Conservation (phyloP, 352 stramenopile genomes). For the Phytophthora chlamydospora region DNA sequence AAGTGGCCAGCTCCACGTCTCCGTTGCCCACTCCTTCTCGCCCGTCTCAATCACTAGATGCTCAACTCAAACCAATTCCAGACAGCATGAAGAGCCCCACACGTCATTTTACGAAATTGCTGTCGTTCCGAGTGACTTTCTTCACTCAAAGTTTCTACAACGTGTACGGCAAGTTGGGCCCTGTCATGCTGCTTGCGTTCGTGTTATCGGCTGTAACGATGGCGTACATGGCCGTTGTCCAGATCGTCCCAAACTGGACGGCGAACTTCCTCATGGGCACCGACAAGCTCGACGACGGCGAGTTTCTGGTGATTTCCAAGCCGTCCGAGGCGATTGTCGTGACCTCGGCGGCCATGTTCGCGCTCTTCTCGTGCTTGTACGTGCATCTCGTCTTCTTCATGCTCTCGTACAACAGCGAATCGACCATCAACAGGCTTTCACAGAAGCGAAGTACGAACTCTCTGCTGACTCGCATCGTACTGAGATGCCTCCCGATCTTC, state of each 20-base stretch:
- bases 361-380: conserved; percentile 34
- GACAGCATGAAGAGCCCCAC: background rate
- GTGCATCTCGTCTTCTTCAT: conserved; percentile 32
- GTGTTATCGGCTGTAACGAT: conserved; percentile 26
- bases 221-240: conserved; percentile 35
- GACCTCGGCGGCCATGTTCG: conserved; percentile 32
- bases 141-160: conserved; percentile 37
- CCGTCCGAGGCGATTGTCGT: conserved; percentile 28
- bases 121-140: background rate
- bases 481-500: conserved; percentile 4
- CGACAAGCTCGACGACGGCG: conserved; percentile 35
- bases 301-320: conserved; percentile 49
- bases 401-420: conserved; percentile 25
- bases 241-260: conserved; percentile 42
- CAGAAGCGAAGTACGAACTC: conserved; percentile 1
- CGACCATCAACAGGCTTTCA: conserved; percentile 5
- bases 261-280: conserved; percentile 50
- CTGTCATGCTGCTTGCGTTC: conserved; percentile 43
- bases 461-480: conserved; percentile 4
- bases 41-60: too few species aligned
- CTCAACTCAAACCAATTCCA: too few species aligned
- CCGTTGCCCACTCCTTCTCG: too few species aligned
- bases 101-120: background rate
- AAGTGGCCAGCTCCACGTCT: too few species aligned
- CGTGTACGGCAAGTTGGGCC: conserved; percentile 38